These are phyloP conservation scores for Xylaria palmicola DNA, from an alignment of 495 filamentous ascomycete genomes.

Conservation along the genomic window DNA sequence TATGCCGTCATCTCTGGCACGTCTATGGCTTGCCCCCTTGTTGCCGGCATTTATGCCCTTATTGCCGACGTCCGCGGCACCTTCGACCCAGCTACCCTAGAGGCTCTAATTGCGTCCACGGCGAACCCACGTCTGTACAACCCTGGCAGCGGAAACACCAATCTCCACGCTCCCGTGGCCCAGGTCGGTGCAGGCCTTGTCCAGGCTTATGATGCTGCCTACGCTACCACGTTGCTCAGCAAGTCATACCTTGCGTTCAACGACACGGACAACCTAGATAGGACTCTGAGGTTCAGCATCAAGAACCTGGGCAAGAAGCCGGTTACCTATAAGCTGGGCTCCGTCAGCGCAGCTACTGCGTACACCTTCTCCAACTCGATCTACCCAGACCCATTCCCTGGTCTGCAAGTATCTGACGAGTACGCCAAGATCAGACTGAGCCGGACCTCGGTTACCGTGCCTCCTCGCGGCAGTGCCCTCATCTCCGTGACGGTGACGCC, in stretches of 20 bases:
- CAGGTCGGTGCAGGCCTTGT: constrained; percentile 59
- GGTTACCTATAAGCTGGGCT: constrained; percentile 48
- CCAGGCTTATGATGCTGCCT: constrained; percentile 57
- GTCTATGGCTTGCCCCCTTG: constrained; percentile 60
- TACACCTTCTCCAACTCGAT: constrained; percentile 42
- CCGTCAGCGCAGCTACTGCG: constrained; percentile 42
- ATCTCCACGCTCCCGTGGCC: constrained; percentile 50
- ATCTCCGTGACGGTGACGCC: constrained; percentile 44
- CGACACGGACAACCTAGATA: constrained; percentile 54
- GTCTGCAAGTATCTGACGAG: constrained; percentile 33
- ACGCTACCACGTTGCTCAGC: constrained; percentile 51
- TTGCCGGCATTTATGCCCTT: constrained; percentile 55
- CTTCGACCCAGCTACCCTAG: constrained; percentile 46
- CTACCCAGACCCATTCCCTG: constrained; percentile 38
- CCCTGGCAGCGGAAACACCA: constrained; percentile 38
- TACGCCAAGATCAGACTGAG: constrained; percentile 37
- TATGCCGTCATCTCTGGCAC: constrained; percentile 58
- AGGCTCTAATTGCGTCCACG: constrained; percentile 46
- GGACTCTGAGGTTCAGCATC: constrained; percentile 49
- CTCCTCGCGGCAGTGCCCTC: constrained; percentile 36
- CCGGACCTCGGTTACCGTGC: constrained; percentile 33
- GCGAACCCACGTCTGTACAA: constrained; percentile 49
- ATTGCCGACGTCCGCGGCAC: constrained; percentile 49
- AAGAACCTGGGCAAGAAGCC: constrained; percentile 48
- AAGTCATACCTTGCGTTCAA: constrained; percentile 57